phyloP scores from a whole-genome alignment of 805 yeast genomes.

The Citeromyces nyonsensis region DNA sequence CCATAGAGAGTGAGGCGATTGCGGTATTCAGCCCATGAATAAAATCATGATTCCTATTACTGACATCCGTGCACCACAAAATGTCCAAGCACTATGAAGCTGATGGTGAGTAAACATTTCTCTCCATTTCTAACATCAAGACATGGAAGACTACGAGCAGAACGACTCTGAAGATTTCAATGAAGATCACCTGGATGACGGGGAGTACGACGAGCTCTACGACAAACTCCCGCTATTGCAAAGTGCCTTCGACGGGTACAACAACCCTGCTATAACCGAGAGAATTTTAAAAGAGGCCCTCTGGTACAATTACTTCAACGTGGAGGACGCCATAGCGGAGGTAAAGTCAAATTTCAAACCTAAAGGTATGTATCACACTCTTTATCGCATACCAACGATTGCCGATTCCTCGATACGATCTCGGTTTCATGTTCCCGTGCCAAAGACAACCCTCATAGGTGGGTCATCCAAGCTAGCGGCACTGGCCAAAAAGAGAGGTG shows the following conservation, averaged over 20 bases:
- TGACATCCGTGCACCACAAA: too few species aligned
- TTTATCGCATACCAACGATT: slow-evolving; percentile 1
- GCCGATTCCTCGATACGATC: background rate
- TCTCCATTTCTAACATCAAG: background rate
- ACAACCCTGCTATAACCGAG: slow-evolving; percentile 26
- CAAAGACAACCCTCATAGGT: slow-evolving; percentile 2
- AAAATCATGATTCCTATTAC: too few species aligned
- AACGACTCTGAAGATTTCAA: slow-evolving; percentile 14
- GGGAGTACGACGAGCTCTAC: slow-evolving; percentile 25
- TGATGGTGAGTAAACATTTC: too few species aligned
- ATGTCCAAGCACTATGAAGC: too few species aligned
- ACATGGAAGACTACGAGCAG: slow-evolving; percentile 2
- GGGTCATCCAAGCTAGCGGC: slow-evolving; percentile 23
- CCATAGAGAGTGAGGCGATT: too few species aligned
- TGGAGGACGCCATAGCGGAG: slow-evolving; percentile 34
- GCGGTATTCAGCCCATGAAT: too few species aligned
- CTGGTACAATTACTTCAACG: slow-evolving; percentile 41
- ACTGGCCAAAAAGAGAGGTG: slow-evolving; percentile 25
- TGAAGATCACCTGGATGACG: slow-evolving; percentile 23
- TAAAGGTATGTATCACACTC: slow-evolving; percentile 8
- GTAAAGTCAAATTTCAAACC: slow-evolving; percentile 17
- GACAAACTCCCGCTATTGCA: slow-evolving; percentile 26
- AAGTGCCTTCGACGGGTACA: slow-evolving; percentile 18
- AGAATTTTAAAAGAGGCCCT: slow-evolving; percentile 38
- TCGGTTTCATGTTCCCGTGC: slow-evolving; percentile 1